phyloP scores from a whole-genome alignment of 441 rosid species.

The Pelargonium exstipulatum region DNA sequence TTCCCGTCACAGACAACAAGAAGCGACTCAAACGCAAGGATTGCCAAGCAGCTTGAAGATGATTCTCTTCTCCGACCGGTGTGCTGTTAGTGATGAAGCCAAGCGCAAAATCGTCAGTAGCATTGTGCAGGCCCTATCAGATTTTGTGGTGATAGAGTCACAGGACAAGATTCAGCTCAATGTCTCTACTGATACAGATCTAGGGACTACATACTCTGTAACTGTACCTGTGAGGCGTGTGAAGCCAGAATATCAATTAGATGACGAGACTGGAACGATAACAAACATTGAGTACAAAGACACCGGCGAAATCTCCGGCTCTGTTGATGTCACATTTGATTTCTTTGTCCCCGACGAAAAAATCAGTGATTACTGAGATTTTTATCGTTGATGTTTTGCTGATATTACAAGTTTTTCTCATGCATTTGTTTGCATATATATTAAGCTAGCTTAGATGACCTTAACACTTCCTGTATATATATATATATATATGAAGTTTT shows the following conservation, averaged over 20 bases:
- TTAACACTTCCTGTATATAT: conserved; percentile 23
- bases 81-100: conserved; percentile 91
- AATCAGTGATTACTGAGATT: conserved; percentile 13
- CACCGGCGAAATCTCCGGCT: conserved; percentile 58
- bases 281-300: conserved; percentile 76
- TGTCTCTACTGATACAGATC: conserved; percentile 74
- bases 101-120: conserved; percentile 82
- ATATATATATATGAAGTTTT: conserved; percentile 30
- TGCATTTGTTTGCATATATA: conserved; percentile 19
- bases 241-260: conserved; percentile 70
- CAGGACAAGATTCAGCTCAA: conserved; percentile 93
- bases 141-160: conserved; percentile 96
- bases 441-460: conserved; percentile 20
- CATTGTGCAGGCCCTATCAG: conserved; percentile 72
- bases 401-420: background rate
- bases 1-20: conserved; percentile 70
- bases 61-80: conserved; percentile 96
- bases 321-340: conserved; percentile 86
- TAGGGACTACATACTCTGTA: conserved; percentile 90
- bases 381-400: background rate
- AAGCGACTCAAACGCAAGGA: conserved; percentile 83
- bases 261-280: conserved; percentile 55
- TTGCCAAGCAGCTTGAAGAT: conserved; percentile 94
- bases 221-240: conserved; percentile 89
- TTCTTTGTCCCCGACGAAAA: conserved; percentile 76